Evolutionary conservation across 2,329 filamentous ascomycete species (phyloP).

Genomic region (Pleurostoma richardsiae): DNA sequence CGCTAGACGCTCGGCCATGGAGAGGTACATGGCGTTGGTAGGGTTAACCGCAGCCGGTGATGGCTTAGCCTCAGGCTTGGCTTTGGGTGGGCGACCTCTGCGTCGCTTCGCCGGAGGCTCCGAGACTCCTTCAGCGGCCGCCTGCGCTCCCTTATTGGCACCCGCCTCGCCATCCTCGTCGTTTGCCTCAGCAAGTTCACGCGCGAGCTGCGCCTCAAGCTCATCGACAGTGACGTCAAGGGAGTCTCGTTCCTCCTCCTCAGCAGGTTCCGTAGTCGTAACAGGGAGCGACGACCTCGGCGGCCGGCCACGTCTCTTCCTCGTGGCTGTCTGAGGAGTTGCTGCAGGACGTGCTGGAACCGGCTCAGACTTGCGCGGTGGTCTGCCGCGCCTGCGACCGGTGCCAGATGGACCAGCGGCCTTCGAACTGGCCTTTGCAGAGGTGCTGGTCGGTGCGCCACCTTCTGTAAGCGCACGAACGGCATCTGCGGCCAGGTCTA

Average conservation of each 20-base stretch:
- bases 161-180: constrained; percentile 2
- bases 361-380: constrained; percentile 19
- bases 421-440: constrained; percentile 1
- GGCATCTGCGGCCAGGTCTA: constrained; percentile 23
- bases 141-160: too few relatives aligned
- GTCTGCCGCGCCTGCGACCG: constrained; percentile 17
- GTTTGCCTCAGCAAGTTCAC: constrained; percentile 20
- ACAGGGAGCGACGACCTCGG: constrained; percentile 10
- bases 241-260: constrained; percentile 7
- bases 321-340: constrained; percentile 7
- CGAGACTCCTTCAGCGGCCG: too few relatives aligned
- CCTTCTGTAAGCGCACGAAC: constrained; percentile 19
- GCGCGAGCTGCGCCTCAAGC: constrained; percentile 27
- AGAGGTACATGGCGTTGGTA: constrained; percentile 34
- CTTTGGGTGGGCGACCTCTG: constrained; percentile 28
- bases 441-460: not conserved
- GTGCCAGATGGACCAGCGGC: not conserved
- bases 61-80: constrained; percentile 8
- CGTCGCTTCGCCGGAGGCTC: constrained; percentile 12
- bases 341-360: constrained; percentile 3
- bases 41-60: constrained; percentile 2
- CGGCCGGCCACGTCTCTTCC: constrained; percentile 9
- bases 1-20: constrained; percentile 53
- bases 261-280: not conserved
- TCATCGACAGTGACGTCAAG: constrained; percentile 19